These are phyloP conservation scores for Solanum tarapatanum DNA, from an alignment of 257 asterid genomes.

Conservation along the genomic window DNA sequence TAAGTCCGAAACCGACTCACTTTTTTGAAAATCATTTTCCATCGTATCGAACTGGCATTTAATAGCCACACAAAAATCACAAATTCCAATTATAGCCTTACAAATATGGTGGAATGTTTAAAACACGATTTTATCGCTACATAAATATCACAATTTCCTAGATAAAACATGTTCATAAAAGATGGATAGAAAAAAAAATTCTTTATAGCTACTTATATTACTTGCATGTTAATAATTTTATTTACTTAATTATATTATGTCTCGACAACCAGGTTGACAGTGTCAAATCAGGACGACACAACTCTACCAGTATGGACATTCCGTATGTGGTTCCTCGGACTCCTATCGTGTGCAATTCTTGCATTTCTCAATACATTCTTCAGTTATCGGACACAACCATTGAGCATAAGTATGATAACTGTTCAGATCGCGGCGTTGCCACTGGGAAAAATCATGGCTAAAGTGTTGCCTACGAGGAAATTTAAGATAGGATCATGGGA, in stretches of 20 bases:
- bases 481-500: background rate
- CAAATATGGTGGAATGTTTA: background rate
- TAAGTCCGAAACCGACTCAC: accelerated
- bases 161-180: background rate
- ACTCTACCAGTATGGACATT: background rate
- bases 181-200: background rate
- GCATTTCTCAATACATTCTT: constrained; percentile 1
- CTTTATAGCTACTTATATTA: background rate
- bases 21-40: background rate
- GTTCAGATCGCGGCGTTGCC: background rate
- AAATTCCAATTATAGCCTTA: background rate
- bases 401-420: background rate
- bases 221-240: background rate
- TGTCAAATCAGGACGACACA: background rate
- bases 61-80: background rate
- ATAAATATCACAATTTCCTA: background rate
- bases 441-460: background rate
- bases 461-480: background rate
- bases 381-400: background rate
- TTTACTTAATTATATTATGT: background rate
- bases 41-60: background rate
- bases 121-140: background rate
- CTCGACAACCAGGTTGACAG: background rate
- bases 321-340: constrained; percentile 2
- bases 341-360: background rate